Evolutionary conservation across 1,284 basidiomycete species (phyloP).

Genomic region (Marasmius tenuissimus): DNA sequence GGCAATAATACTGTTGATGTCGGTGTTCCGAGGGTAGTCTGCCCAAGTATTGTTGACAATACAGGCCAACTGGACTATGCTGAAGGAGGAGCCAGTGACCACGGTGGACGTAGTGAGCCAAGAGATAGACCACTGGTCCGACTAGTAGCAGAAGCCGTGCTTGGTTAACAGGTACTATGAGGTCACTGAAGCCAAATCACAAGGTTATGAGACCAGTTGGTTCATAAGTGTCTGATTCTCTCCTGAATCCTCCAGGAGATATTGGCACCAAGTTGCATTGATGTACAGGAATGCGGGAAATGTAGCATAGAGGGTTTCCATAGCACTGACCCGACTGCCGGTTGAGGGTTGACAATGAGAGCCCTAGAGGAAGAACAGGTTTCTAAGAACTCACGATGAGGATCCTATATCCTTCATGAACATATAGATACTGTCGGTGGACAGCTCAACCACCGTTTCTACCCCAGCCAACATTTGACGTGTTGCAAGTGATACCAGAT

Average conservation of each 20-base stretch:
- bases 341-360: not conserved
- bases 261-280: constrained; percentile 34
- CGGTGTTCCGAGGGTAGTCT: no score
- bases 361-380: not conserved
- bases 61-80: no score
- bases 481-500: not conserved
- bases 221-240: no score
- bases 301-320: constrained; percentile 40
- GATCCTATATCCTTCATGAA: constrained; percentile 37
- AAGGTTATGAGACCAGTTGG: no score
- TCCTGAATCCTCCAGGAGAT: constrained; percentile 38
- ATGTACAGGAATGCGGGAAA: constrained; percentile 39
- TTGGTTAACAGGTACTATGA: no score
- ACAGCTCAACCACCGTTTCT: not conserved
- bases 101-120: no score
- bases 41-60: no score
- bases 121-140: no score
- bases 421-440: constrained; percentile 23
- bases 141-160: no score
- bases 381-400: constrained; percentile 14
- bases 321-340: constrained; percentile 30
- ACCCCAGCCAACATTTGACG: not conserved
- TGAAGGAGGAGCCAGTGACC: no score
- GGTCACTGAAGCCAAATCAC: no score
- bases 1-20: no score